Evolutionary conservation across 2,329 filamentous ascomycete species (phyloP).

Genomic region (Phyllosticta citriasiana): DNA sequence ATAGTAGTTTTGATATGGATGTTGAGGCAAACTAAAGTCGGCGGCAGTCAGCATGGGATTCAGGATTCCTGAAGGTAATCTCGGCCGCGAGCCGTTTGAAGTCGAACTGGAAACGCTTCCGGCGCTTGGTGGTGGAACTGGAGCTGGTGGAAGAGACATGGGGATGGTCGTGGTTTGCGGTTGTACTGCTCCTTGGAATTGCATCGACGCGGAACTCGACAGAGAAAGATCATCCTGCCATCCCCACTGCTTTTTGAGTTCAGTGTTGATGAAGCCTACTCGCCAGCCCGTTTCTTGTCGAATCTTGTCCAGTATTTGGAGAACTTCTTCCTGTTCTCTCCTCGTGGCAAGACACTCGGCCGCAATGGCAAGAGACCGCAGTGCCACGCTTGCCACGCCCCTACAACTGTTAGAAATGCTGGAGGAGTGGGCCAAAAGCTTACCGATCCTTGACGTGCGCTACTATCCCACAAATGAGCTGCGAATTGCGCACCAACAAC

Average conservation of each 20-base stretch:
- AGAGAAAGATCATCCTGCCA: constrained; percentile 45
- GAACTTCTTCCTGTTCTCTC: constrained; percentile 69
- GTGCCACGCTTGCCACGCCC: constrained; percentile 67
- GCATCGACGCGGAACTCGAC: constrained; percentile 20
- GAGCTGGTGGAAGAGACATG: background rate
- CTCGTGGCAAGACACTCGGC: constrained; percentile 59
- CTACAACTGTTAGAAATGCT: constrained; percentile 21
- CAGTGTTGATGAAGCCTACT: constrained; percentile 59
- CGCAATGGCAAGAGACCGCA: constrained; percentile 69
- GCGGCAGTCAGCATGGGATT: constrained; percentile 64
- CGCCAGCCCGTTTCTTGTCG: constrained; percentile 69
- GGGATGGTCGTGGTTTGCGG: constrained; percentile 6
- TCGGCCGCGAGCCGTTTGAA: constrained; percentile 14
- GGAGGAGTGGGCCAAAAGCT: constrained; percentile 12
- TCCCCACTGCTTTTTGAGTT: constrained; percentile 68
- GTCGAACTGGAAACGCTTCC: background rate
- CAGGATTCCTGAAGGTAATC: constrained; percentile 42
- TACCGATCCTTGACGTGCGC: constrained; percentile 71
- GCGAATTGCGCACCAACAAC: constrained; percentile 63
- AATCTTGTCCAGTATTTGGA: constrained; percentile 67
- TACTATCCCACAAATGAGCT: constrained; percentile 80
- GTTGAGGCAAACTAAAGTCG: constrained; percentile 67
- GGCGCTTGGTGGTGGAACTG: constrained; percentile 3
- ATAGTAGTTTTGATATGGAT: constrained; percentile 74
- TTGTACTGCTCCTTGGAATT: constrained; percentile 4